Evolutionary conservation across 2,329 filamentous ascomycete genomes (phyloP).

Genomic region (Apiospora koreana): DNA sequence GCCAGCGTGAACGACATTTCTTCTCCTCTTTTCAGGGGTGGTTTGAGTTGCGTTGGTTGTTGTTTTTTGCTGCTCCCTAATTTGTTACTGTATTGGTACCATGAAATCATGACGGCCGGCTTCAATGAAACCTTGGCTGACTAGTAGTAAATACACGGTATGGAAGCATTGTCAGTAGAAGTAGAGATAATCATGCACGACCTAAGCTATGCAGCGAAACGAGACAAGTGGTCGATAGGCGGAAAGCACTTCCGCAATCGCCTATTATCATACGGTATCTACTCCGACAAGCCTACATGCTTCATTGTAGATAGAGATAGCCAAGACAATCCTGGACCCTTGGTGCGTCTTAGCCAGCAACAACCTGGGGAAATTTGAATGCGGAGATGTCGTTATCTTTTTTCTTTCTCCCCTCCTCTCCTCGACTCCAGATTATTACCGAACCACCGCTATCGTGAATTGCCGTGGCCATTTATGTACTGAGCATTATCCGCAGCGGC

Average conservation of each 20-base stretch:
- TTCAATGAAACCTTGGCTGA: neutral
- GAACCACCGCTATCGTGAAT: constrained; percentile 1
- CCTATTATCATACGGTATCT: neutral
- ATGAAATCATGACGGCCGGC: neutral
- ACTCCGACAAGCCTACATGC: constrained; percentile 1
- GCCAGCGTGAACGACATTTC: constrained; percentile 4
- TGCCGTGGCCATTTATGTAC: neutral
- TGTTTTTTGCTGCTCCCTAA: neutral
- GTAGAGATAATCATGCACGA: neutral
- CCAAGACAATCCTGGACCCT: constrained; percentile 11
- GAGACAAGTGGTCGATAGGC: neutral
- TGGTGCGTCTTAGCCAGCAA: constrained; percentile 10
- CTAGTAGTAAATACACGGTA: neutral
- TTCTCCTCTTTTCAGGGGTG: neutral
- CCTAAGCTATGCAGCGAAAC: neutral
- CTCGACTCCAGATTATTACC: neutral
- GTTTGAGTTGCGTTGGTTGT: neutral
- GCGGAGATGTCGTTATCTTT: constrained; percentile 9
- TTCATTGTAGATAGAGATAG: constrained; percentile 4
- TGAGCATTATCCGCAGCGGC: neutral
- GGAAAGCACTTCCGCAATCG: constrained; percentile 1
- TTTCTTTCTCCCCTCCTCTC: neutral
- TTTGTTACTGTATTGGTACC: neutral
- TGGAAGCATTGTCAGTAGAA: neutral
- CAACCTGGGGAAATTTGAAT: constrained; percentile 13